These are phyloP conservation scores for Russula sp. DNA, from an alignment of 768 basidiomycete species.

Conservation along the genomic window DNA sequence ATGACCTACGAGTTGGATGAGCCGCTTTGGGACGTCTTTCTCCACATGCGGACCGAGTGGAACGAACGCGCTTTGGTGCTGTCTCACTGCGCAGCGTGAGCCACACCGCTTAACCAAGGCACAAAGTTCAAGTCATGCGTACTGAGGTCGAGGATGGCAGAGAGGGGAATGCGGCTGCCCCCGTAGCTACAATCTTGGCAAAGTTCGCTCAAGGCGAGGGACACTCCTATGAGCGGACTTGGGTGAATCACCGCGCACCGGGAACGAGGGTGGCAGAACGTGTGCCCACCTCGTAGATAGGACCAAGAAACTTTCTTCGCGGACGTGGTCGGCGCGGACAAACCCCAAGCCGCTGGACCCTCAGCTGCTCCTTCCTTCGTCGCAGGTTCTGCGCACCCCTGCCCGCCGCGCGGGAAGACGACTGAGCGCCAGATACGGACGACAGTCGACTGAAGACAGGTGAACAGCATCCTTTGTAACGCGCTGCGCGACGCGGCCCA, in stretches of 20 bases:
- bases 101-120: too few species aligned
- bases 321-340: background rate
- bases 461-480: background rate
- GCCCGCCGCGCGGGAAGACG: background rate
- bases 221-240: background rate
- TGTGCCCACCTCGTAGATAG: conserved; percentile 11
- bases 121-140: background rate
- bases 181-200: conserved; percentile 7
- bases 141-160: conserved; percentile 14
- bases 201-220: conserved; percentile 14
- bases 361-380: background rate
- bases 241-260: background rate
- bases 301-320: conserved; percentile 8
- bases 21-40: conserved; percentile 16
- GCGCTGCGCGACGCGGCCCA: background rate
- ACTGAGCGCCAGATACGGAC: background rate
- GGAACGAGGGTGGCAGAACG: background rate
- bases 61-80: conserved; percentile 13
- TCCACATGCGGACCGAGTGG: conserved; percentile 9
- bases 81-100: conserved; percentile 7
- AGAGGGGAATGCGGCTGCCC: conserved; percentile 5
- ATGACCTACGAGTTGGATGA: conserved; percentile 4
- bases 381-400: background rate
- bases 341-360: background rate
- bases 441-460: background rate